A percentile compares a stretch with the other conserved stretches of the same genome.
Conservation (phyloP, 768 basidiomycete species). For the Lyophyllum decastes region DNA sequence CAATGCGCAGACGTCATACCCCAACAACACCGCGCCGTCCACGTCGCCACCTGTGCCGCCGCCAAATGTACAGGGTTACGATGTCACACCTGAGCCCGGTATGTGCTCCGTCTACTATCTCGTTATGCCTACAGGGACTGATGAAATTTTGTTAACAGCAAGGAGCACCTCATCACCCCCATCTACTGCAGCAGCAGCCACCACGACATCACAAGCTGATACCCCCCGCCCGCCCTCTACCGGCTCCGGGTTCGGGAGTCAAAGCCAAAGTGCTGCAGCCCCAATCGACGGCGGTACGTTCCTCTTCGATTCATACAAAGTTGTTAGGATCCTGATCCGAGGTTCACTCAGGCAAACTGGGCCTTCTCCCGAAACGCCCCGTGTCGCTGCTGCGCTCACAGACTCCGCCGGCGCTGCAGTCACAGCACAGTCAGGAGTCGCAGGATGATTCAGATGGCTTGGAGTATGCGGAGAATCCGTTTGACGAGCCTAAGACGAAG, state of each 20-base stretch:
- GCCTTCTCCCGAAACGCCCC: constrained; percentile 72
- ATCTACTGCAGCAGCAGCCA: background rate
- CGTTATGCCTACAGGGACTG: background rate
- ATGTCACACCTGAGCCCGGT: constrained; percentile 9
- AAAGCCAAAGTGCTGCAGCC: constrained; percentile 10
- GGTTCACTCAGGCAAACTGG: constrained; percentile 55
- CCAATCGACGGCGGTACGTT: constrained; percentile 34
- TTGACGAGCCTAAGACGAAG: constrained; percentile 47
- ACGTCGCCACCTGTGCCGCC: constrained; percentile 5
- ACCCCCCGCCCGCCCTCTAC: constrained; percentile 10
- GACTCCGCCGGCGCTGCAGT: constrained; percentile 19
- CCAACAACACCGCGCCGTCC: background rate
- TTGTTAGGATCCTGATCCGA: background rate
- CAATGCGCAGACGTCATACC: constrained; percentile 14
- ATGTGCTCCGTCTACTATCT: background rate
- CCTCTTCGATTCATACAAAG: background rate
- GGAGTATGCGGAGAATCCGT: constrained; percentile 77
- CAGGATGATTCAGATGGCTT: constrained; percentile 57
- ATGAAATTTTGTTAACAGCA: background rate
- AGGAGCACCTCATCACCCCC: background rate
- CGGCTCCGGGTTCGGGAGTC: constrained; percentile 1
- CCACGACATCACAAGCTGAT: background rate
- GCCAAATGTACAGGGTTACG: constrained; percentile 16
- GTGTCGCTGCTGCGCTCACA: constrained; percentile 55
- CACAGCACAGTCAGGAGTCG: constrained; percentile 14